Percentiles rank a stretch among this genome's conserved stretches.
These are phyloP conservation scores for Aschersonia sp. DNA, from an alignment of 2,329 filamentous ascomycete species.

Conservation along the genomic window DNA sequence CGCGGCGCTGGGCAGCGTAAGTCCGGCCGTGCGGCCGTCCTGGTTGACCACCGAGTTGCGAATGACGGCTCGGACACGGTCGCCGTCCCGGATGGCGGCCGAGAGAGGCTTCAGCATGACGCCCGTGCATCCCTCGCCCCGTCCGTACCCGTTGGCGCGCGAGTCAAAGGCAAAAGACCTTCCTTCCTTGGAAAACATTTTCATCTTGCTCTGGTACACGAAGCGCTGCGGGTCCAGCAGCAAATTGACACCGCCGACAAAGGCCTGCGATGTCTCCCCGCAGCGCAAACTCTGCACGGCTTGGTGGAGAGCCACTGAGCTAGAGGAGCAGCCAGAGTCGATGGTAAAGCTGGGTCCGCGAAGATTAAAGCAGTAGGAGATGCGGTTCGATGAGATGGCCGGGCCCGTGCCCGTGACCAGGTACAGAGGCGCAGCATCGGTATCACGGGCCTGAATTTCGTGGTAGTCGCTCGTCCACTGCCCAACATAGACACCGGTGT, in stretches of 20 bases:
- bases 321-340: neutral
- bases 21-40: conserved; percentile 26
- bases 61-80: conserved; percentile 20
- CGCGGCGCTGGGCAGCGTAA: conserved; percentile 18
- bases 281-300: neutral
- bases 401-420: conserved; percentile 1
- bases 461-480: neutral
- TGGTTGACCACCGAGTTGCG: conserved; percentile 21
- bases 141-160: conserved; percentile 30
- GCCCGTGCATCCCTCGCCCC: conserved; percentile 29
- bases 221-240: conserved; percentile 10
- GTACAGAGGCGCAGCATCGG: neutral
- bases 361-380: neutral
- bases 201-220: conserved; percentile 6
- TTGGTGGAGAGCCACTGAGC: neutral
- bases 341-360: neutral
- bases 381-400: neutral
- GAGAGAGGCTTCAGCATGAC: conserved; percentile 26
- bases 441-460: neutral
- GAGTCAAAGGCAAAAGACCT: conserved; percentile 22
- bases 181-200: conserved; percentile 11
- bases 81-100: conserved; percentile 25
- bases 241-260: conserved; percentile 15
- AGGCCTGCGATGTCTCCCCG: conserved; percentile 3
- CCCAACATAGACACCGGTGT: conserved; percentile 24